Evolutionary conservation across 352 stramenopile genomes (phyloP).

Genomic region (Phytopythium chamaehyphon): DNA sequence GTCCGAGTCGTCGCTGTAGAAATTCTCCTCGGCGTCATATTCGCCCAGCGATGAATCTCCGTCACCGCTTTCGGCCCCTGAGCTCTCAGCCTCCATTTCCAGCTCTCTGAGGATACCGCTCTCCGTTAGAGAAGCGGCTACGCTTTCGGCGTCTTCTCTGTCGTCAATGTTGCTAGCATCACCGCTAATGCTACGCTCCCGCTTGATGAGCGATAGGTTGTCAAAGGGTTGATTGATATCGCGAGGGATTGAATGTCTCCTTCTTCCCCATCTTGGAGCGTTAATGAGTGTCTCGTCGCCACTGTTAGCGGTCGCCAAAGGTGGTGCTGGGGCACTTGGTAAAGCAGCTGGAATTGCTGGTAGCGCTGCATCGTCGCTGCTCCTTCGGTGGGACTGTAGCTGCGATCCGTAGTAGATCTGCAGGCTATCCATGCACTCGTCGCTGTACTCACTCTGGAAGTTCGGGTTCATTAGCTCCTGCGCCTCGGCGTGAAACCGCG

Average conservation of each 20-base stretch:
- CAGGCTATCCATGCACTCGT: slow-evolving; percentile 75
- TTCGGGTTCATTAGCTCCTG: slow-evolving; percentile 78
- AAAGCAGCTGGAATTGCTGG: too few species aligned
- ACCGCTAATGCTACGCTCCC: background rate
- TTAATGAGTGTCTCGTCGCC: slow-evolving; percentile 17
- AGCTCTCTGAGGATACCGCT: slow-evolving; percentile 58
- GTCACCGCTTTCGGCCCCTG: slow-evolving; percentile 32
- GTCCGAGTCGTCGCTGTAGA: slow-evolving; percentile 80
- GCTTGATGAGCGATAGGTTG: slow-evolving; percentile 15
- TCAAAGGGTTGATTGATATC: background rate
- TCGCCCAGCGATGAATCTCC: slow-evolving; percentile 59
- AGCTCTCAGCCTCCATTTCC: slow-evolving; percentile 49
- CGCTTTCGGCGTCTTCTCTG: slow-evolving; percentile 17
- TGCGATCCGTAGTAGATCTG: slow-evolving; percentile 60
- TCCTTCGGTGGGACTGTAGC: slow-evolving; percentile 15
- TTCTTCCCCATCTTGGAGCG: slow-evolving; percentile 8
- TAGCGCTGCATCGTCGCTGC: background rate
- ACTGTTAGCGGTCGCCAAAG: too few species aligned
- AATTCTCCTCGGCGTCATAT: slow-evolving; percentile 80
- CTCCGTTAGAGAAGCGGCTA: slow-evolving; percentile 34
- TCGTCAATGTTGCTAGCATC: slow-evolving; percentile 6
- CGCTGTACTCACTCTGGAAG: slow-evolving; percentile 75
- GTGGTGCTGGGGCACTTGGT: too few species aligned
- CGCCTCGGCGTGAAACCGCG: slow-evolving; percentile 43
- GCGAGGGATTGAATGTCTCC: background rate